phyloP scores from a whole-genome alignment of 2,329 filamentous ascomycete species.

The Elsinoe batatas region DNA sequence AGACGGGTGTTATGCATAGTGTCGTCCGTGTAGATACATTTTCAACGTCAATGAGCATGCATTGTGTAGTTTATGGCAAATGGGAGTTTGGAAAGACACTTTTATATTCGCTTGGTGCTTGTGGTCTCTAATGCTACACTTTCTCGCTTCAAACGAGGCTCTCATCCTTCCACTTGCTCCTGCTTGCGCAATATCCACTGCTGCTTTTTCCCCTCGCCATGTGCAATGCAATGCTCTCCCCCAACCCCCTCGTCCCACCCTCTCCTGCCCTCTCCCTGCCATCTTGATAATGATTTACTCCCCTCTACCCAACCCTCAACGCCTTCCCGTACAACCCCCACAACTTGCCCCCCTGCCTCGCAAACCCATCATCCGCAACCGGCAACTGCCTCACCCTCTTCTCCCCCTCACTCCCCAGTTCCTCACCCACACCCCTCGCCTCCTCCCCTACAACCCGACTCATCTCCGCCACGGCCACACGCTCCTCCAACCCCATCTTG shows the following conservation, averaged over 20 bases:
- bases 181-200: not conserved
- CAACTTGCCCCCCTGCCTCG: slow-evolving; percentile 14
- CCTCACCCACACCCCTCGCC: slow-evolving; percentile 9
- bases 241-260: not conserved
- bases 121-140: not conserved
- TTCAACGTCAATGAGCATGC: not conserved
- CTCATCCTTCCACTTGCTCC: no score
- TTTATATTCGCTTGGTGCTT: not conserved
- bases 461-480: slow-evolving; percentile 17
- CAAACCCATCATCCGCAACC: slow-evolving; percentile 14
- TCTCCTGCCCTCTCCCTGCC: not conserved
- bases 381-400: slow-evolving; percentile 13
- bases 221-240: not conserved
- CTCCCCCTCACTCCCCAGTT: slow-evolving; percentile 10
- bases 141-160: not conserved
- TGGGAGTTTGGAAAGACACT: not conserved
- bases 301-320: slow-evolving; percentile 2
- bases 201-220: not conserved
- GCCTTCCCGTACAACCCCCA: slow-evolving; percentile 10
- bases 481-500: slow-evolving; percentile 14
- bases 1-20: not conserved
- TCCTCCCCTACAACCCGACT: slow-evolving; percentile 15
- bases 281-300: not conserved
- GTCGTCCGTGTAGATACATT: not conserved
- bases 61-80: not conserved